Evolutionary conservation across 306 rosid species (phyloP).

Genomic region (Gastrolobium villosum): DNA sequence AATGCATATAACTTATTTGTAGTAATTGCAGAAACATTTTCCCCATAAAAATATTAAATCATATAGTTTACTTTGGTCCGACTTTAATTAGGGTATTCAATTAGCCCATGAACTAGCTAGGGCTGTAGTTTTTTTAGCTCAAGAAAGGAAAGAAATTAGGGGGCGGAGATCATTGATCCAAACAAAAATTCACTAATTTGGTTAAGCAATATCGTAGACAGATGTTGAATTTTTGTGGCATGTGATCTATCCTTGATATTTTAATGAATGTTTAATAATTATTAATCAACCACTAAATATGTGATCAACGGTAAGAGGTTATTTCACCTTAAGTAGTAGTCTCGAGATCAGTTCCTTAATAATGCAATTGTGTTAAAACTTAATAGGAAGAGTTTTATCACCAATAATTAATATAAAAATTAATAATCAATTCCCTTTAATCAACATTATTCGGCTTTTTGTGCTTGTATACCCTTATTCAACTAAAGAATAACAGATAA

Average conservation of each 20-base stretch:
- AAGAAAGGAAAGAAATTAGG: not conserved
- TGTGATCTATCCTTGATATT: slow-evolving; percentile 49
- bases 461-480: slow-evolving; percentile 3
- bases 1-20: too few species aligned
- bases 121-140: not conserved
- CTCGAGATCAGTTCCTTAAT: too few species aligned
- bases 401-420: too few species aligned
- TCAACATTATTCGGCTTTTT: slow-evolving; percentile 7
- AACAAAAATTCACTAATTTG: slow-evolving; percentile 27
- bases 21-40: too few species aligned
- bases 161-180: slow-evolving; percentile 40
- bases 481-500: slow-evolving; percentile 1
- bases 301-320: too few species aligned
- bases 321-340: too few species aligned
- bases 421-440: not conserved
- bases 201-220: slow-evolving; percentile 35
- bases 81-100: too few species aligned
- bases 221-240: slow-evolving; percentile 38
- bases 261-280: slow-evolving; percentile 1
- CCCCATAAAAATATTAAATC: too few species aligned
- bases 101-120: slow-evolving; percentile 16
- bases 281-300: not conserved
- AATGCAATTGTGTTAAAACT: too few species aligned
- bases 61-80: not conserved
- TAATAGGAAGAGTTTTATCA: too few species aligned